These are phyloP conservation scores for Mrakiaceae sp. DNA, from an alignment of 1,284 basidiomycete species.

Conservation along the genomic window DNA sequence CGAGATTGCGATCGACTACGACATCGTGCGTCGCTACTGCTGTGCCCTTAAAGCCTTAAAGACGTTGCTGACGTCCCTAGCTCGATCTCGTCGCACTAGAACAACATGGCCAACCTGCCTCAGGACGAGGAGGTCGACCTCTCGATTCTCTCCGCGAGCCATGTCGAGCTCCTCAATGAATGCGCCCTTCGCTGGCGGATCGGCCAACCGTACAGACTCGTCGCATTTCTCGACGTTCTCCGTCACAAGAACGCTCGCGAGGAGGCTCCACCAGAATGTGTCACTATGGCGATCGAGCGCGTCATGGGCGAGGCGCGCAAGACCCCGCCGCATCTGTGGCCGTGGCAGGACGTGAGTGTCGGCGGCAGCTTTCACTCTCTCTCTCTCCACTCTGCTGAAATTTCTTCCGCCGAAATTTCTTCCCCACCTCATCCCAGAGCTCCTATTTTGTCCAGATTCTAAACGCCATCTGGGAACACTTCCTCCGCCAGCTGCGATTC, in stretches of 20 bases:
- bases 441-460: constrained; percentile 21
- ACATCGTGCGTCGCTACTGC: constrained; percentile 40
- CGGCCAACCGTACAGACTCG: constrained; percentile 60
- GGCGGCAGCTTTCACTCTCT: neutral
- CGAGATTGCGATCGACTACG: constrained; percentile 68
- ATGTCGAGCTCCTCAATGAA: constrained; percentile 74
- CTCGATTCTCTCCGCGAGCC: constrained; percentile 72
- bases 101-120: constrained; percentile 77
- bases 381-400: too few relatives aligned
- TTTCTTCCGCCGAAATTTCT: neutral
- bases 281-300: constrained; percentile 72
- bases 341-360: constrained; percentile 59
- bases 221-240: constrained; percentile 78
- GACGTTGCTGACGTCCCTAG: too few relatives aligned
- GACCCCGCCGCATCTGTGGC: constrained; percentile 63
- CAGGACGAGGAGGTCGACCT: constrained; percentile 94
- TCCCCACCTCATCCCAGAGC: constrained; percentile 15
- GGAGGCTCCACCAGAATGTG: constrained; percentile 85
- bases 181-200: constrained; percentile 86
- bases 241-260: constrained; percentile 77
- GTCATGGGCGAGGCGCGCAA: constrained; percentile 61
- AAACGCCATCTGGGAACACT: constrained; percentile 64
- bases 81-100: constrained; percentile 25
- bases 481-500: constrained; percentile 76
- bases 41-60: neutral